Base-by-base conservation (phyloP, 1,284 basidiomycete species). In the Malassezia vespertilionis region DNA sequence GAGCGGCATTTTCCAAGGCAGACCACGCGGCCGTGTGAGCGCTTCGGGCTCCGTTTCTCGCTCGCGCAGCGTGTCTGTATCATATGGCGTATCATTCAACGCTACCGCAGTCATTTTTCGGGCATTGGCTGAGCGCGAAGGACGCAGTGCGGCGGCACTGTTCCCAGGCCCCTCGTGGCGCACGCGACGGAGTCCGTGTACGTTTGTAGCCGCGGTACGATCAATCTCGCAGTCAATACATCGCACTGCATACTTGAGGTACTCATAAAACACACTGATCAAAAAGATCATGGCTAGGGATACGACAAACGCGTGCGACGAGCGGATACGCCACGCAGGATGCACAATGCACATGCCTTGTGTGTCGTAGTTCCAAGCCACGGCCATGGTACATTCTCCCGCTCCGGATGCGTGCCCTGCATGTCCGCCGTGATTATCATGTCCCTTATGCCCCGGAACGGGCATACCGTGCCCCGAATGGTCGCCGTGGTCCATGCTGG, bases 401-500 rank as follows among this genome's bases (percentile, higher is more conserved):
- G 18, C 10, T 7, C 36, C 18, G 21, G 5, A 2, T 8, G 2
- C 15, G 4, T 40, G 43, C 1, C 30, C 20, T 8, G 15, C 31
- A 20, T 45, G 44, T 14, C 8, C 28, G 14, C n/a, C 3, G 11
- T 22, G 39, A 12, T 20, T 27, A 18, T 14, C 9, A 17, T 47
- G 46, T 4, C 22, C 33, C 3, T 32, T 41, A 12, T 49, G 52
- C 32, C 41, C 47, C 6, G 47, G 41, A 32, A 55, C 34, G n/a
- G 45, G 32, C 40, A 21, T 42, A 23, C 53, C 56, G 18, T 58
- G 56, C 9, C 40, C 49, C 21, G 48, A 4, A 39, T 50, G 10
- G 34, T 35, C 12, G 51, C 22, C 55, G 30, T 60, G 56, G 15
- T 51, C 56, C 39, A 52, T 46, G 10, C 46, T 61, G 14, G 55